Evolutionary conservation across 306 rosid species (phyloP).

Genomic region (Cucumis hystrix): DNA sequence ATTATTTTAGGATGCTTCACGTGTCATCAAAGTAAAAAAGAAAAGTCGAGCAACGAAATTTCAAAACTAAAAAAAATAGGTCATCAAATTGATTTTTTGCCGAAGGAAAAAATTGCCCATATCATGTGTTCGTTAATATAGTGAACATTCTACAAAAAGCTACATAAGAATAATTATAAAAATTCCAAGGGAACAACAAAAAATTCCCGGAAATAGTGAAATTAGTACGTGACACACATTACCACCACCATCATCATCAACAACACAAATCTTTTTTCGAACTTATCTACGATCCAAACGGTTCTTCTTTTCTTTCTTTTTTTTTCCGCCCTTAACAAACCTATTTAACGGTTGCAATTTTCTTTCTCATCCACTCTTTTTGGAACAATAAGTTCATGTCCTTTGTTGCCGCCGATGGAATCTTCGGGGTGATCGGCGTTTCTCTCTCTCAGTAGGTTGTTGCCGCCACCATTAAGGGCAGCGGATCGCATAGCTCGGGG

Average conservation of each 20-base stretch:
- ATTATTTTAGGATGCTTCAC: no score
- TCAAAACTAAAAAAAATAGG: neutral
- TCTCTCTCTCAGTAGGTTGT: conserved; percentile 42
- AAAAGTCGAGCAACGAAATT: no score
- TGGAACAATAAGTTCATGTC: conserved; percentile 21
- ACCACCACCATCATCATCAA: neutral
- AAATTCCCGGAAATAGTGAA: neutral
- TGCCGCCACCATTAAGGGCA: conserved; percentile 19
- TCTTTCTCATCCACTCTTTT: conserved; percentile 69
- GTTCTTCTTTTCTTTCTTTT: neutral
- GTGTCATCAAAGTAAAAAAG: no score
- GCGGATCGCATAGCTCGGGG: conserved; percentile 49
- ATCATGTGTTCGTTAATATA: neutral
- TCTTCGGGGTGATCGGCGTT: conserved; percentile 45
- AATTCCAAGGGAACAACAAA: neutral
- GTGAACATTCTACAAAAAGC: neutral
- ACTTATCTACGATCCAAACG: neutral
- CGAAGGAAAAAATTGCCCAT: neutral
- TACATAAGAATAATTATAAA: neutral
- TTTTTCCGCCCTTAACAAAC: neutral
- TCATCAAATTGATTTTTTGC: no score
- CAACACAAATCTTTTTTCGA: neutral
- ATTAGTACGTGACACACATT: neutral
- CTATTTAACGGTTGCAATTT: conserved; percentile 39
- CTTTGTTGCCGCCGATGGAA: conserved; percentile 30